These are phyloP conservation scores for Diddensiella santjacobensis DNA, from an alignment of 805 yeast species.

Conservation along the genomic window DNA sequence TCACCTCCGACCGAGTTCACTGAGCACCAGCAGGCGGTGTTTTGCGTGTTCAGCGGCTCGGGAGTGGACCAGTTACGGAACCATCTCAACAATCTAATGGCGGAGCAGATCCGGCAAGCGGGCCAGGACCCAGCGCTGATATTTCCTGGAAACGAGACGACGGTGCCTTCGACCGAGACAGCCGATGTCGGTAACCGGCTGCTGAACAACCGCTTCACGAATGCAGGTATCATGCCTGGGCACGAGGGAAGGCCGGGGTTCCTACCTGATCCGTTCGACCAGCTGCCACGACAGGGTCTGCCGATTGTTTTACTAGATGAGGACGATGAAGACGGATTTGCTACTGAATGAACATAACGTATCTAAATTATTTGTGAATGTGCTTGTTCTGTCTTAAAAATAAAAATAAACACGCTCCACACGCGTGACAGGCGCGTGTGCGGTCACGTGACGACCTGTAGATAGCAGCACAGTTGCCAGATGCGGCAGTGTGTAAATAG, in stretches of 20 bases:
- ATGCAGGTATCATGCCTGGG: neutral
- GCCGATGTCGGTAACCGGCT: neutral
- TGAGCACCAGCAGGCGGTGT: slow-evolving; percentile 74
- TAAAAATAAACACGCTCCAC: neutral
- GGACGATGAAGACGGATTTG: slow-evolving; percentile 5
- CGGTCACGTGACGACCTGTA: neutral
- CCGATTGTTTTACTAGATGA: neutral
- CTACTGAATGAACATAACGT: neutral
- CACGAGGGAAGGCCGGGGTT: neutral
- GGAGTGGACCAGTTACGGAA: slow-evolving; percentile 78
- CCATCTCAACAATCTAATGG: slow-evolving; percentile 45
- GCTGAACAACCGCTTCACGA: neutral
- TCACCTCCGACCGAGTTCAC: slow-evolving; percentile 91
- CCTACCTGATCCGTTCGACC: too few species aligned
- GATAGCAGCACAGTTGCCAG: too few species aligned
- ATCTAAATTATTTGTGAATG: too few species aligned
- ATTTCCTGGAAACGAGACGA: neutral
- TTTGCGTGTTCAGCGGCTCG: slow-evolving; percentile 90
- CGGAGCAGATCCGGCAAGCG: slow-evolving; percentile 6
- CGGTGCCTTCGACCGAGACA: neutral
- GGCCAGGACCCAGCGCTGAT: neutral
- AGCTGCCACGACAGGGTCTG: slow-evolving; percentile 1
- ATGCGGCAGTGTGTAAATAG: neutral
- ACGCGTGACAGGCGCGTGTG: neutral
- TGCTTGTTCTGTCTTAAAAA: too few species aligned